These are phyloP conservation scores for Zostera marina DNA, from an alignment of 116 monocot species.

Conservation along the genomic window DNA sequence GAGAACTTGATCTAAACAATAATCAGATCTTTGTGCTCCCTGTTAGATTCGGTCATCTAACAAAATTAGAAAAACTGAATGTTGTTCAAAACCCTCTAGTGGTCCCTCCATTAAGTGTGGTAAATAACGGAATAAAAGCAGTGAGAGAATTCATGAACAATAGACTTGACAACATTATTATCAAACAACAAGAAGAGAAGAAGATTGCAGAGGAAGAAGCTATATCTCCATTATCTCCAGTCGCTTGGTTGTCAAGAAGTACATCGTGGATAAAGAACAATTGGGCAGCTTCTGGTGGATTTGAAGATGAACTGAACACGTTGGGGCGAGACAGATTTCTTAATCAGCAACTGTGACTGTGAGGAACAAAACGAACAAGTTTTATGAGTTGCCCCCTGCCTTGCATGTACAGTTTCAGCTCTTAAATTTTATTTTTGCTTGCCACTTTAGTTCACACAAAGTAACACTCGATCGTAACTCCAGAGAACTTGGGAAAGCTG, in stretches of 20 bases:
- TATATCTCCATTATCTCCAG: neutral
- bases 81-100: conserved; percentile 59
- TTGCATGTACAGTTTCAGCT: too few species aligned
- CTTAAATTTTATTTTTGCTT: too few species aligned
- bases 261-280: conserved; percentile 24
- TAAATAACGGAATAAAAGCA: conserved; percentile 31
- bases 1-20: conserved; percentile 59
- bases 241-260: conserved; percentile 34
- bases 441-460: too few species aligned
- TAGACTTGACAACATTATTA: conserved; percentile 31
- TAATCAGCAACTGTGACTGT: conserved; percentile 28
- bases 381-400: too few species aligned
- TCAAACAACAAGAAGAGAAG: conserved; percentile 26
- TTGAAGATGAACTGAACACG: conserved; percentile 16
- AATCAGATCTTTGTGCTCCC: conserved; percentile 78
- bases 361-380: neutral
- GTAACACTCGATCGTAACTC: too few species aligned
- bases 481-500: too few species aligned
- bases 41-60: conserved; percentile 41
- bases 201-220: conserved; percentile 8
- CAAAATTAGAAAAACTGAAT: conserved; percentile 46
- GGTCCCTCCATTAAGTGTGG: conserved; percentile 40
- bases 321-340: conserved; percentile 37
- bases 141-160: conserved; percentile 55
- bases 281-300: conserved; percentile 19